These are phyloP conservation scores for Salix dunnii DNA, from an alignment of 345 rosid genomes.

Conservation along the genomic window DNA sequence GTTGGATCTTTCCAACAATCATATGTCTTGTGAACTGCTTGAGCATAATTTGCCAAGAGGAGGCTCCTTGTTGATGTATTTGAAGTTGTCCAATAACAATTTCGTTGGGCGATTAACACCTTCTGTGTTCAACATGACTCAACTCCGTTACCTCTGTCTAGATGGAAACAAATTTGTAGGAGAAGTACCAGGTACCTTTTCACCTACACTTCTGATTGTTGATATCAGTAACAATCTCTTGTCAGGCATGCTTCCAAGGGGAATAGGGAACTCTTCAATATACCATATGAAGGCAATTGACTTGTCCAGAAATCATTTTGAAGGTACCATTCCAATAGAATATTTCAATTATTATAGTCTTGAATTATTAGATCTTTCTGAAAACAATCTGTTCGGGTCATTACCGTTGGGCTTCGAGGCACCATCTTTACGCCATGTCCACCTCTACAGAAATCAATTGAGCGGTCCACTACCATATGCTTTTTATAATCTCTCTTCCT, in stretches of 20 bases:
- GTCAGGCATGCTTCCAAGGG: background rate
- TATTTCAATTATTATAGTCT: background rate
- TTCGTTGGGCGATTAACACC: background rate
- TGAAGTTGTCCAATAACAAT: background rate
- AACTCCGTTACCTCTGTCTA: background rate
- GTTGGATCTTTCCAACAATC: slow-evolving; percentile 25
- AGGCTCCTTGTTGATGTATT: background rate
- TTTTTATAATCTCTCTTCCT: background rate
- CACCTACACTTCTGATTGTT: no score
- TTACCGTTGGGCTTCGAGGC: background rate
- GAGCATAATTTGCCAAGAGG: background rate
- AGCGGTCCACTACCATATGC: background rate
- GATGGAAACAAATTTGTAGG: background rate
- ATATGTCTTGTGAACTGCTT: background rate
- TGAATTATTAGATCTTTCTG: background rate
- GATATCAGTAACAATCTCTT: slow-evolving; percentile 1
- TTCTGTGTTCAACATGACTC: background rate
- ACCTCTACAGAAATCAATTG: slow-evolving; percentile 4
- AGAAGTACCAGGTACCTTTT: background rate
- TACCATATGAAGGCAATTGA: fast-evolving
- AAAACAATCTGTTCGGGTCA: background rate
- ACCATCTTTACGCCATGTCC: background rate
- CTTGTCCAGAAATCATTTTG: background rate
- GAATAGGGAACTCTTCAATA: background rate
- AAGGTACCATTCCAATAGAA: background rate